Base-by-base conservation (phyloP, 108 stramenopile genomes). In the Discostella pseudostelligera region DNA sequence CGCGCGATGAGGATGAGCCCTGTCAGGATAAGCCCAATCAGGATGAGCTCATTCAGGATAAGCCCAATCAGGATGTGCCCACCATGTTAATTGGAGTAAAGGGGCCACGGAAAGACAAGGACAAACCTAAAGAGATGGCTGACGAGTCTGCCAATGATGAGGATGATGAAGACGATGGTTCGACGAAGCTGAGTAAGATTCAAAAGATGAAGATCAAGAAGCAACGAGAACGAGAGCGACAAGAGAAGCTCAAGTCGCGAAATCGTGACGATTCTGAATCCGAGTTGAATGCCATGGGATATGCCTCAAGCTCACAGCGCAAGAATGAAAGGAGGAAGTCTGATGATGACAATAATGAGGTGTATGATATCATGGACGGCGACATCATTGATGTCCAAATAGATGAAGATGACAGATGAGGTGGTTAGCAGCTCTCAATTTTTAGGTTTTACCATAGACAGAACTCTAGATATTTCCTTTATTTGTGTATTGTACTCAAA, bases 231-330 rank as follows among this genome's bases (percentile, higher is more conserved):
- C 20, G 20, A 29, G 22, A 25, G 49, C 50, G 26, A 16, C 25
- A 26, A 24, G 10, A 51, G 3, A 14, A 51, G 2, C 4, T 14
- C 26, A 51, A 51, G 26, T 25, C 50, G 13, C 3, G 24, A 25
- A n/a, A 51, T 26, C 26, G 25, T 0, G 25, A 28, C 13, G 50
- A 51, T 14, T 12, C 24, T 1, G 50, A 51, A 26, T 21, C 47
- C 3, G 47, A 48, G 20, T 7, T 13, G 20, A 48, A 48, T 48
- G 47, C 11, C 47, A 48, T 48, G 47, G 47, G 47, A 22, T 48
- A 48, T 22, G 50, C 21, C 21, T 25, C 49, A 11, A 10, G 17
- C 22, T 50, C 49, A 24, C 19, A 51, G 1, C 50, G 14, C 50
- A 51, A 51, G 25, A 51, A 51, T 3, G 50, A 51, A 51, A 24